These are phyloP conservation scores for Apiotrichum montevideense DNA, from an alignment of 1,284 basidiomycete species.

Conservation along the genomic window DNA sequence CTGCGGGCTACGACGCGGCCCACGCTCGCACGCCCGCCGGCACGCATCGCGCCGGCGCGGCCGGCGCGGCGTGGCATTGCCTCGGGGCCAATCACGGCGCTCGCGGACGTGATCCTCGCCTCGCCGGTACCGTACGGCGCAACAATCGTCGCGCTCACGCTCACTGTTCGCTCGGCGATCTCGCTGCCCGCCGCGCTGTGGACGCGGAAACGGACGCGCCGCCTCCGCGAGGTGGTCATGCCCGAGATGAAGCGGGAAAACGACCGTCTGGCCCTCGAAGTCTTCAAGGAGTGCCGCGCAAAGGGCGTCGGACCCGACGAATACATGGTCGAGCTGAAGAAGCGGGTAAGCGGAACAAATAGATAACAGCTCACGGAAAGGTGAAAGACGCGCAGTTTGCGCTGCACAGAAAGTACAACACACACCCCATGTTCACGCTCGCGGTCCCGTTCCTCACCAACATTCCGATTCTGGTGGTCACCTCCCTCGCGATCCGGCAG, in stretches of 20 bases:
- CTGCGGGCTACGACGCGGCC: not conserved
- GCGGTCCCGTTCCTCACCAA: constrained; percentile 42
- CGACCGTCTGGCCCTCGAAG: constrained; percentile 35
- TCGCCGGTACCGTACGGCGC: constrained; percentile 38
- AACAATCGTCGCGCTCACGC: constrained; percentile 49
- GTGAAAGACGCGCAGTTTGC: constrained; percentile 33
- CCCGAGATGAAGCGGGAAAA: constrained; percentile 48
- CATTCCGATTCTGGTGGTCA: constrained; percentile 46
- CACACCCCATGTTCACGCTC: constrained; percentile 41
- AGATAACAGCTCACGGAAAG: constrained; percentile 16
- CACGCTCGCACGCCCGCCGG: not conserved
- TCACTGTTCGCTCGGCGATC: constrained; percentile 46
- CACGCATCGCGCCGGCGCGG: not conserved
- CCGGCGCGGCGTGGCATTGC: not conserved
- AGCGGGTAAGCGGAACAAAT: constrained; percentile 30
- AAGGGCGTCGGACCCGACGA: constrained; percentile 45
- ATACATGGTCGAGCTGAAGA: constrained; percentile 44
- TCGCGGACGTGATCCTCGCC: constrained; percentile 26
- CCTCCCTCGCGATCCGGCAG: constrained; percentile 43
- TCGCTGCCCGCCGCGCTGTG: constrained; percentile 52
- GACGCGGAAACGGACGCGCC: constrained; percentile 44
- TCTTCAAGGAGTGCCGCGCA: constrained; percentile 37
- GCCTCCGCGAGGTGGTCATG: constrained; percentile 43
- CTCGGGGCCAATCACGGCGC: not conserved
- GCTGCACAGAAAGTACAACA: constrained; percentile 38